Percentiles rank a stretch among this genome's conserved stretches.
phyloP scores from a whole-genome alignment of 2,329 filamentous ascomycete species.

The Colletotrichum sp. region DNA sequence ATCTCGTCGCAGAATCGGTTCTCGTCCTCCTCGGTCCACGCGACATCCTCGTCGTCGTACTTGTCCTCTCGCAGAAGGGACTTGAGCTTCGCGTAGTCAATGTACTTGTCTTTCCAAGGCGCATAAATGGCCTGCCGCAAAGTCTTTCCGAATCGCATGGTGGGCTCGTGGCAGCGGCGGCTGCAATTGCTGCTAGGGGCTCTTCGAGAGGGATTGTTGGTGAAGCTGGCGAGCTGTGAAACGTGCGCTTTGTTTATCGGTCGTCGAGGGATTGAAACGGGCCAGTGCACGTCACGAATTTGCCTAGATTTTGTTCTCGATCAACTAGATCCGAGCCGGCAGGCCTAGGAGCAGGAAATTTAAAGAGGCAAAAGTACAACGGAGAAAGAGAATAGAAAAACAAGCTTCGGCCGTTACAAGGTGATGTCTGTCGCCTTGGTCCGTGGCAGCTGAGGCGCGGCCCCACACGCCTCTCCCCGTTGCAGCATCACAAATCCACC shows the following conservation, averaged over 20 bases:
- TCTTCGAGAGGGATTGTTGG: neutral
- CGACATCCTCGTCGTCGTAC: constrained; percentile 62
- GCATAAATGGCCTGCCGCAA: constrained; percentile 79
- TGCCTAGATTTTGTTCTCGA: neutral
- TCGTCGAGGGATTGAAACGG: neutral
- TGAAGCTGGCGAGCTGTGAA: neutral
- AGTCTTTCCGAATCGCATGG: constrained; percentile 93
- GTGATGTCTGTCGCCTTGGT: neutral
- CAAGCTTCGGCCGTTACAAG: constrained; percentile 11
- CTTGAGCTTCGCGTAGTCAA: constrained; percentile 96
- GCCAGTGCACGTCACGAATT: neutral
- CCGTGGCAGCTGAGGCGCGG: constrained; percentile 1
- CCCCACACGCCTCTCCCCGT: constrained; percentile 1
- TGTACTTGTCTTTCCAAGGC: constrained; percentile 93
- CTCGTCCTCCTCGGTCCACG: constrained; percentile 95
- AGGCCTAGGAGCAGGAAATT: neutral
- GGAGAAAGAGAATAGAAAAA: neutral
- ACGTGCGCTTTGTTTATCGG: neutral
- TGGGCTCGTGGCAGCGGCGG: constrained; percentile 24
- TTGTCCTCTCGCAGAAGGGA: constrained; percentile 80
- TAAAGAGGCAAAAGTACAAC: neutral
- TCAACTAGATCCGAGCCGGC: neutral
- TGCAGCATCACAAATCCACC: constrained; percentile 1
- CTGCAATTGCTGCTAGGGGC: neutral
- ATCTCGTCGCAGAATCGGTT: constrained; percentile 93